These are phyloP conservation scores for Cystoisospora suis DNA, from an alignment of 169 alveolate genomes.

Conservation along the genomic window DNA sequence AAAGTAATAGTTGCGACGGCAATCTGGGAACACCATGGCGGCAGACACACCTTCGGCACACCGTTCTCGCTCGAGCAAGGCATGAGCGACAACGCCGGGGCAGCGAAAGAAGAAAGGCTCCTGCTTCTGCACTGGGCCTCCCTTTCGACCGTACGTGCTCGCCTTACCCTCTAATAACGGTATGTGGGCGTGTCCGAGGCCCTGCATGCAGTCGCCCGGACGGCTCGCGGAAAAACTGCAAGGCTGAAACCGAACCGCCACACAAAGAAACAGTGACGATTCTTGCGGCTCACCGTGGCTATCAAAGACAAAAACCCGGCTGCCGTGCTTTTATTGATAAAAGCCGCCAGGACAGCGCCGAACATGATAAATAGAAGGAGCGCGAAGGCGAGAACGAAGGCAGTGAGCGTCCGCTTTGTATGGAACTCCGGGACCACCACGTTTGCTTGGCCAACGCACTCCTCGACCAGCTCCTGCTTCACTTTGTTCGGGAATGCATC, in stretches of 20 bases:
- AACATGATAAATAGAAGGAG: not conserved
- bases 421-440: not conserved
- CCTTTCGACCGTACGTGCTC: no score
- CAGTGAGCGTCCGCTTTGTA: not conserved
- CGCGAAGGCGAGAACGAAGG: not conserved
- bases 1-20: not conserved
- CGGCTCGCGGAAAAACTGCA: not conserved
- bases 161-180: no score
- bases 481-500: not conserved
- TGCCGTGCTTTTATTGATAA: not conserved
- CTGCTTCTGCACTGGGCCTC: no score
- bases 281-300: constrained; percentile 2
- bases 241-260: not conserved
- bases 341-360: constrained; percentile 21
- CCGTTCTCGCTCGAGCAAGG: no score
- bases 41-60: no score
- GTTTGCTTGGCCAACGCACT: not conserved
- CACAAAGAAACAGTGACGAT: no score
- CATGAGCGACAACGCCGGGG: no score
- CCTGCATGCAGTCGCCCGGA: no score
- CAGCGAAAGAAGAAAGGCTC: no score
- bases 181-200: no score
- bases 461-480: not conserved
- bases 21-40: not conserved
- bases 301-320: constrained; percentile 7